Evolutionary conservation across 2,329 filamentous ascomycete genomes (phyloP), one percentile per base, ranked within the genome.

Genomic region (Camillea tinctor): DNA sequence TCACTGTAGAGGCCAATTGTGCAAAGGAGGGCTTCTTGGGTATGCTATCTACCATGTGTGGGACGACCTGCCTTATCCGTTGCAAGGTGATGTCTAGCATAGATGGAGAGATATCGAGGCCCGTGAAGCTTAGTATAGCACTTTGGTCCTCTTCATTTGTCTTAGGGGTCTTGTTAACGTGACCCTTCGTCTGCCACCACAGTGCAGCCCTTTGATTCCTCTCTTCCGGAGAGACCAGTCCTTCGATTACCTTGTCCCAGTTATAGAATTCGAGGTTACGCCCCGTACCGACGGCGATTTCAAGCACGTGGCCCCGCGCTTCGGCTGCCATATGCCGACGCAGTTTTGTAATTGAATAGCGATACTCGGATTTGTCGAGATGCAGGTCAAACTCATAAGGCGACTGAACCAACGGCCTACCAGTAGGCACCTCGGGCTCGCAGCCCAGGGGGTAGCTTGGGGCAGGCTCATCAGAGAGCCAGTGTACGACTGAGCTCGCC

Each of bases 201-300:
- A 52, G 50, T 11, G 68, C 57, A 22, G 57, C 59, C 21, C 65
- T 59, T 59, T 68, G 58, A 24, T 61, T 55, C 50, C 63, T 63
- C 62, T 68, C 64, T 26, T 58, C 58, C 8, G 68, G 60, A 5
- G 66, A 48, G 4, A 57, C 55, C 1, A 68, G 54, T 1, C 59
- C 66, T 24, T 56, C 65, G 1, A 63, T 70, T 0, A 73, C 64
- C 36, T 50, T 55, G 20, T 75, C 76, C 84, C 85, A 88, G 68
- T 82, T 76, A 70, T 88, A 88, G 71, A 81, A 85, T 48, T 79
- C 76, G 17, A 88, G 69, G 67, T 88, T 89, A 13, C 86, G 78
- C 3, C 86, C 86, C 2, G 86, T 87, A 19, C 86, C 86, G 58
- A 88, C 80, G 19, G 85, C 85, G 13, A 88, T 78, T 72, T 88